Base-by-base conservation (phyloP, 139 green algal genomes). In the Picochlorum sp. region DNA sequence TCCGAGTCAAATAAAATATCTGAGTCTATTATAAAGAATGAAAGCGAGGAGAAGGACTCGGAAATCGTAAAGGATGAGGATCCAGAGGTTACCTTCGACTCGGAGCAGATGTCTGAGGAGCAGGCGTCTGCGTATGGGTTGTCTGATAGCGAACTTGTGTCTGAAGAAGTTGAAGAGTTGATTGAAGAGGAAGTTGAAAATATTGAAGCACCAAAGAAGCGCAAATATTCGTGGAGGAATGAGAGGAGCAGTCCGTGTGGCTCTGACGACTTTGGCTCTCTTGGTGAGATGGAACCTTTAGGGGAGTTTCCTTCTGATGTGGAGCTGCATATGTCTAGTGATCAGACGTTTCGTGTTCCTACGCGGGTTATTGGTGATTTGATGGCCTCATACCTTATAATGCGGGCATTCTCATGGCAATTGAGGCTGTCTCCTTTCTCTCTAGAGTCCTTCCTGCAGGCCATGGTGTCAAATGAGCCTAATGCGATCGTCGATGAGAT, bases 351-450 rank as follows among this genome's bases (percentile, higher is more conserved):
- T 14, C 14, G 28, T n/a, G 20, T 58, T 26, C 66, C 71, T 47
- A 57, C 65, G 10, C 21, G 44, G 4, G 72, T 54, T 15, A 37
- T 70, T 20, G 79, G 76, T 3, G 73, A 86, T 57, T 62, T 83
- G 7, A 26, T 81, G 24, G 57, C 74, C 0, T 79, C 82, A 1
- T 92, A 88, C 73, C 63, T 73, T 32, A 69, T 83, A 9, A 67
- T 90, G 67, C 68, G 85, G 6, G 78, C 74, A 15, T 92, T 92
- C 72, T 87, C 80, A 1, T 92, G 85, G 85, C 83, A 89, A 73
- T 64, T 92, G 21, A 77, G 81, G 45, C 74, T 92, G 49, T 85
- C 77, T 47, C 85, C 85, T 51, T 88, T 87, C 71, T 67, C 78
- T 1, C 74, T 90, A 49, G 69, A 67, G 6, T 75, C 80, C 57